Conservation (phyloP, 1,284 basidiomycete species). For the Leccinum fuscescens region DNA sequence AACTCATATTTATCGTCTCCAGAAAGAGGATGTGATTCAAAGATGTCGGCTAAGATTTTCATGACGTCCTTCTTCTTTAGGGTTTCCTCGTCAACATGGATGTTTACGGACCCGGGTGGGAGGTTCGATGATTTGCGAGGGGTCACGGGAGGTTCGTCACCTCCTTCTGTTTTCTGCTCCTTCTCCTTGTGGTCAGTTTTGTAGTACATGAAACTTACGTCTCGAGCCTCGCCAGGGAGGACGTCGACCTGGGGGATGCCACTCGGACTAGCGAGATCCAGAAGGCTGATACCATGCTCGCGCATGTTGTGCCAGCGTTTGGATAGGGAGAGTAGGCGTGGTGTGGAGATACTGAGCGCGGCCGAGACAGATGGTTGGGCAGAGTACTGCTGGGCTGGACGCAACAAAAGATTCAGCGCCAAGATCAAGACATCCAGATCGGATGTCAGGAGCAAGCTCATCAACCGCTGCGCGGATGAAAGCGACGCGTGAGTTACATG, state of each 20-base stretch:
- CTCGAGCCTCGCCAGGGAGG: conserved; percentile 66
- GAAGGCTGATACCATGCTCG: conserved; percentile 69
- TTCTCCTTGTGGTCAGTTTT: conserved; percentile 50
- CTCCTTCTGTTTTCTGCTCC: conserved; percentile 42
- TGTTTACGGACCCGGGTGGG: conserved; percentile 50
- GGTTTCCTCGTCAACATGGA: conserved; percentile 64
- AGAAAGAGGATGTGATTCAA: conserved; percentile 75
- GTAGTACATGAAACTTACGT: conserved; percentile 78
- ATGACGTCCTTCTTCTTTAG: conserved; percentile 61
- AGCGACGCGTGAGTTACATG: conserved; percentile 19
- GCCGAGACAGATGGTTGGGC: conserved; percentile 76
- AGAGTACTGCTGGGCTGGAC: conserved; percentile 94
- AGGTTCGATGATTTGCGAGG: conserved; percentile 37
- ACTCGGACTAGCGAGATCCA: conserved; percentile 62
- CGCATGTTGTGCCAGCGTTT: conserved; percentile 75
- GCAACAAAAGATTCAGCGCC: conserved; percentile 82
- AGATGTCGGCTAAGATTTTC: conserved; percentile 73
- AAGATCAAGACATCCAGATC: conserved; percentile 89
- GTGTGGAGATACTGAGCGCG: conserved; percentile 73
- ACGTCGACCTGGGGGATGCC: conserved; percentile 53
- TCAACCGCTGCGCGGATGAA: conserved; percentile 65
- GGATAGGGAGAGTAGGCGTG: conserved; percentile 67
- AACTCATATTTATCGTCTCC: conserved; percentile 88
- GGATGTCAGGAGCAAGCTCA: conserved; percentile 83
- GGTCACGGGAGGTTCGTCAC: conserved; percentile 36